A percentile compares a stretch with the other conserved stretches of the same genome.
Evolutionary conservation across 2,329 filamentous ascomycete genomes (phyloP).

Genomic region (Didymella sp.): DNA sequence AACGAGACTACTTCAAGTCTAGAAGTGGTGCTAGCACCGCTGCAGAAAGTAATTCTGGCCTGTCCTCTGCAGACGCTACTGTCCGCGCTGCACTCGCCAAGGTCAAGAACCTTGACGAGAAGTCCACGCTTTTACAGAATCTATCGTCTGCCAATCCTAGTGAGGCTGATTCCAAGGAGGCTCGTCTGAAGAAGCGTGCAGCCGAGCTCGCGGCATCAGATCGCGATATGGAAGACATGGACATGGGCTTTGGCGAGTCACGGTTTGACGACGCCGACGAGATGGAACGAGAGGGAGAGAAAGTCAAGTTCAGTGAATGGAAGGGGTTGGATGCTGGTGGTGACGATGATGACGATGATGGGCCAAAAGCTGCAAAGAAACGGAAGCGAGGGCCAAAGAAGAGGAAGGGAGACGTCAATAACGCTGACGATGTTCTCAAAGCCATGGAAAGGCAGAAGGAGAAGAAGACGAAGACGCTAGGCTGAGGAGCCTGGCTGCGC

Average conservation of each 20-base stretch:
- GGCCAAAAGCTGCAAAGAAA: slow-evolving; percentile 59
- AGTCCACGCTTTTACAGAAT: slow-evolving; percentile 53
- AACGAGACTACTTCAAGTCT: slow-evolving; percentile 35
- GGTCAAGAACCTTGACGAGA: slow-evolving; percentile 63
- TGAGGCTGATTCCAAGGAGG: slow-evolving; percentile 62
- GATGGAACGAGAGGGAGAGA: slow-evolving; percentile 65
- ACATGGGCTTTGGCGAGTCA: slow-evolving; percentile 91
- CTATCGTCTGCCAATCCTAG: slow-evolving; percentile 28
- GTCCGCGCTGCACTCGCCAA: slow-evolving; percentile 86
- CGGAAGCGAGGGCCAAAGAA: slow-evolving; percentile 77
- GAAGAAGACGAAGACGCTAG: slow-evolving; percentile 36
- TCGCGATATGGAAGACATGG: slow-evolving; percentile 87
- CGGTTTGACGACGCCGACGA: slow-evolving; percentile 89
- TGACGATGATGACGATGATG: slow-evolving; percentile 54
- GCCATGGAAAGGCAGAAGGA: slow-evolving; percentile 72
- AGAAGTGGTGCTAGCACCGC: slow-evolving; percentile 12
- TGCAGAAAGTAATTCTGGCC: slow-evolving; percentile 43
- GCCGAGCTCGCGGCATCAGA: slow-evolving; percentile 75
- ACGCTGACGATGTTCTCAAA: slow-evolving; percentile 77
- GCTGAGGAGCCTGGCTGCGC: slow-evolving; percentile 1
- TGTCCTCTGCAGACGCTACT: slow-evolving; percentile 70
- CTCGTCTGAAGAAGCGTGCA: slow-evolving; percentile 66
- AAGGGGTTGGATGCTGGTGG: slow-evolving; percentile 60
- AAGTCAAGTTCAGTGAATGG: slow-evolving; percentile 73
- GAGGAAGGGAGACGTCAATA: slow-evolving; percentile 80